phyloP scores from a whole-genome alignment of 345 rosid species.

The Melaleuca quinquenervia region DNA sequence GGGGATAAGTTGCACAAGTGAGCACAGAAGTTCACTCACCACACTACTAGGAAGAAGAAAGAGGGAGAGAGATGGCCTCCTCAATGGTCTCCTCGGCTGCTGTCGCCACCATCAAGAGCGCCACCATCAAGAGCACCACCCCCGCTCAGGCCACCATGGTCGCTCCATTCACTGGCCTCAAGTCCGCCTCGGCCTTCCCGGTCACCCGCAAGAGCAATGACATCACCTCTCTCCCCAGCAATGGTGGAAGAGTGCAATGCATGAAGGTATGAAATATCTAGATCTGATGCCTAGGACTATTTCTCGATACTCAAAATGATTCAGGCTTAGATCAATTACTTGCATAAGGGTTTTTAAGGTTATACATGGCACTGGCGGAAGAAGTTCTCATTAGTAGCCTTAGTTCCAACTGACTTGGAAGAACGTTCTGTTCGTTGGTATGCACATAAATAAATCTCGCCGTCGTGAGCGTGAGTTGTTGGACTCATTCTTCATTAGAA shows the following conservation, averaged over 20 bases:
- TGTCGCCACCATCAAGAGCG: not conserved
- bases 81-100: constrained; percentile 17
- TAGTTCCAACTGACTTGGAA: not conserved
- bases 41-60: not conserved
- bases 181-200: constrained; percentile 17
- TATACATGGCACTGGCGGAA: not conserved
- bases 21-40: not conserved
- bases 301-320: not conserved
- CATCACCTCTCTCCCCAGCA: constrained; percentile 24
- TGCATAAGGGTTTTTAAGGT: not conserved
- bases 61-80: constrained; percentile 13
- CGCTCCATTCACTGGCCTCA: constrained; percentile 31
- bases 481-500: not conserved
- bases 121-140: constrained; percentile 1
- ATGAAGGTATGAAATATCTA: constrained; percentile 2
- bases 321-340: not conserved
- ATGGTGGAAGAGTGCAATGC: constrained; percentile 25
- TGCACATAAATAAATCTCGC: not conserved
- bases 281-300: not conserved
- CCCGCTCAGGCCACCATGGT: constrained; percentile 20
- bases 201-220: constrained; percentile 11
- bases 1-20: not conserved
- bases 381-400: not conserved
- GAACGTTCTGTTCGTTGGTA: not conserved
- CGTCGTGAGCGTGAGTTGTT: not conserved